phyloP scores from a whole-genome alignment of 176 grass and related monocot genomes.

The Tillandsia leiboldiana region DNA sequence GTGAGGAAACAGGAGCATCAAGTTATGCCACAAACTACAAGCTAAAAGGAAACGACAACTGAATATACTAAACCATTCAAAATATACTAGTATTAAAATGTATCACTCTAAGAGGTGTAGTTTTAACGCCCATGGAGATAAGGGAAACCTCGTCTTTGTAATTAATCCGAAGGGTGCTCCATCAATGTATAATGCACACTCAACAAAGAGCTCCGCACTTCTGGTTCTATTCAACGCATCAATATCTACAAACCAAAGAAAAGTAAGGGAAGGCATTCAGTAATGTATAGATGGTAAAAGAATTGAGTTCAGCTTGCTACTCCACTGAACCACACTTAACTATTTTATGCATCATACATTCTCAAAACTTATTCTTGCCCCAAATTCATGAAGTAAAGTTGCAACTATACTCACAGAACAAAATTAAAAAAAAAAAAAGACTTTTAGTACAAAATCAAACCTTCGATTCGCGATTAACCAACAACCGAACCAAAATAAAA shows the following conservation, averaged over 20 bases:
- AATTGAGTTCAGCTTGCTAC: too few species aligned
- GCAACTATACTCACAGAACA: too few species aligned
- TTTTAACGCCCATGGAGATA: not conserved
- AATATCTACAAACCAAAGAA: conserved; percentile 19
- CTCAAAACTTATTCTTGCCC: too few species aligned
- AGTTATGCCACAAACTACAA: too few species aligned
- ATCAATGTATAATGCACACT: conserved; percentile 68
- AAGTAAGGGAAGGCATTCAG: not conserved
- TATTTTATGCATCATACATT: too few species aligned
- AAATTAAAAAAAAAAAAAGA: too few species aligned
- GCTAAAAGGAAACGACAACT: not conserved
- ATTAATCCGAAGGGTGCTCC: conserved; percentile 72
- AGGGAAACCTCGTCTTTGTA: conserved; percentile 53
- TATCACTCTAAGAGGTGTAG: not conserved
- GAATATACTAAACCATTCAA: not conserved
- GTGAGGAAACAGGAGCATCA: too few species aligned
- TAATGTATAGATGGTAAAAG: not conserved
- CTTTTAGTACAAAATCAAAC: too few species aligned
- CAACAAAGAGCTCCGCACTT: conserved; percentile 65
- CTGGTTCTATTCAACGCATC: conserved; percentile 15
- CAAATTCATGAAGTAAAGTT: too few species aligned
- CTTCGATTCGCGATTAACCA: too few species aligned
- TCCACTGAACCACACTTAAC: too few species aligned
- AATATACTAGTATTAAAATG: not conserved
- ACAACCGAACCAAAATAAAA: too few species aligned